Base-by-base conservation (phyloP, 768 basidiomycete genomes). In the Postia placenta region DNA sequence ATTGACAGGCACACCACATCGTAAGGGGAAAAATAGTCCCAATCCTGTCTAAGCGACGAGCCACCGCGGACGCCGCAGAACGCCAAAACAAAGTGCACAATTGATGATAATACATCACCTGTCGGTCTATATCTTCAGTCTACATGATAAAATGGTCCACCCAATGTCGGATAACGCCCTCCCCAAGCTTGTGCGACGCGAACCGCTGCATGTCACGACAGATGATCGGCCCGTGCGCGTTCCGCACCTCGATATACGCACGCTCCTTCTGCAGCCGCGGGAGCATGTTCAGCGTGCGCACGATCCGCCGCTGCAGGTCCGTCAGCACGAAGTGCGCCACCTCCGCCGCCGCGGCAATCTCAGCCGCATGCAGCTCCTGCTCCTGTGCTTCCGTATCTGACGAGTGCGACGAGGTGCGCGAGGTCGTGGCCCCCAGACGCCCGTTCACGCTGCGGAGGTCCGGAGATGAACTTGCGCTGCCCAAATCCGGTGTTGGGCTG, bases 181-280 rank as follows among this genome's bases (percentile, higher is more conserved):
- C 79, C 15, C 89, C 89, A 33, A 66, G 60, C 30, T 72, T 65
- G 56, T 89, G 85, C 11, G 64, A 53, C 54, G 75, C 68, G 60
- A 85, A 86, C 26, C 71, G 67, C 59, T 80, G 72, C 47, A 80
- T 63, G 53, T 90, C 87, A 38, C 89, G 71, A 61, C 76, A 81
- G 9, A 92, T 69, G 53, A 92, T 84, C 49, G 78, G 69, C 4
- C 75, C 86, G 65, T 92, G 89, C 23, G 86, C 68, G 57, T 90
- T 90, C 33, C 66, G 60, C 20, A 81, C 72, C 17, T 71, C 66
- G 55, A 91, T 81, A 60, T 79, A 88, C 17, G 77, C 85, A 17
- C 77, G 63, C 55, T 86, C 76, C 66, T 91, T 92, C 69, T 80
- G 74, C 41, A 92, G 60, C 25, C 70, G 65, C 0, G 87, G 85